Evolutionary conservation across 306 rosid species (phyloP), one percentile per base, ranked within the genome.

Genomic region (Gleditsia sinensis): DNA sequence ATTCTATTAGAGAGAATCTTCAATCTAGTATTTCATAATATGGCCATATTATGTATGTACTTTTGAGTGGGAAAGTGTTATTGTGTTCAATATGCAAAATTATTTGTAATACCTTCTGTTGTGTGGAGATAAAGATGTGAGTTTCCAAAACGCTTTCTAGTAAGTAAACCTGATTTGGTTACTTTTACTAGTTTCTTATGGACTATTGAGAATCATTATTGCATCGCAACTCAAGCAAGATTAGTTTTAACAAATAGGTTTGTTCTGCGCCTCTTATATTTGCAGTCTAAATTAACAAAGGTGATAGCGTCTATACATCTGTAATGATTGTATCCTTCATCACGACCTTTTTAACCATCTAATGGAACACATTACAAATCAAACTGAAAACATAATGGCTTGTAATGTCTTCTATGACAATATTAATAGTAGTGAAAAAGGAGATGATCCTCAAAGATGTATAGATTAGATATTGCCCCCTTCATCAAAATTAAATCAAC

Each of bases 1-100:
- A 72, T 75, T 81, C 64, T 53, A 36, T 72, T 30, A 27, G 68
- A 54, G 51, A 78, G 80, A 75, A 71, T 61, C 55, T 74, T 76
- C 75, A 74, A 46, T 28, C 56, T 59, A 53, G 87, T 82, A 85
- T 82, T 84, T 58, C 67, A 82, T 81, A 71, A 24, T 36, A 58
- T 75, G 67, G 51, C 72, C n/a, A 55, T 83, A 59, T 76, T 64
- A 42, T 75, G 73, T 7, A 19, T 32, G 69, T 75, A 42, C 75
- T 76, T 78, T 39, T 46, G 51, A 81, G 57, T 75, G 78, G 43
- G 48, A 50, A 46, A 49, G 34, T 51, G 49, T 27, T 58, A 28
- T 50, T 79, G 69, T 71, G 73, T 51, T 70, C 45, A 59, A 57
- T 83, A 78, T 61, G 28, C 21, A 32, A 61, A 19, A 36, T 36